Evolutionary conservation across 2,329 filamentous ascomycete species (phyloP).

Genomic region (Ceratocystis papillata): DNA sequence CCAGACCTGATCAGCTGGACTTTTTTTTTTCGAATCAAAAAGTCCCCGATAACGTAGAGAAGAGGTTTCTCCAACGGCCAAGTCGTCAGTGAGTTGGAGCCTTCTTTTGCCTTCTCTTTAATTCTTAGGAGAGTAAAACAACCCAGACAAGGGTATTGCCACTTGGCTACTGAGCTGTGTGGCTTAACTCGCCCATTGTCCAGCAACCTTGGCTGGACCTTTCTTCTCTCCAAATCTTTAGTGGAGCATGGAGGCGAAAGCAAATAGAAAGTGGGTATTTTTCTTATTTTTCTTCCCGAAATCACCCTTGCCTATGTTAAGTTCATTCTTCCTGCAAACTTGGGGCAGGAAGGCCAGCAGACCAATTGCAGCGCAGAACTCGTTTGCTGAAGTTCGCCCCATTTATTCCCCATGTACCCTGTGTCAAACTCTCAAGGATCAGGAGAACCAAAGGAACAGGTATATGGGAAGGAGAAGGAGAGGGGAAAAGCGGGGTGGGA

Average conservation of each 20-base stretch:
- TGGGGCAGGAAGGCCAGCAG: neutral
- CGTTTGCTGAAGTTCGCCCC: neutral
- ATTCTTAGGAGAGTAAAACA: neutral
- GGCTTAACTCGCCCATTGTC: conserved; percentile 2
- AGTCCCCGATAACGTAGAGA: too few species aligned
- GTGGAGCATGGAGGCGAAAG: conserved; percentile 7
- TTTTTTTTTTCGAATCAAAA: too few species aligned
- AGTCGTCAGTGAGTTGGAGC: neutral
- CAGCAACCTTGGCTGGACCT: neutral
- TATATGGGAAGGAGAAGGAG: neutral
- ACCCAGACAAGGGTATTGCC: neutral
- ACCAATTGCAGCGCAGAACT: neutral
- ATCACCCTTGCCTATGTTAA: neutral
- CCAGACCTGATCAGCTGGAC: too few species aligned
- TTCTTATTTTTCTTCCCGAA: conserved; percentile 6
- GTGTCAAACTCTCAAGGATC: conserved; percentile 8
- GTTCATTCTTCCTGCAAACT: neutral
- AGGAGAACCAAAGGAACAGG: neutral
- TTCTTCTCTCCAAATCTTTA: conserved; percentile 5
- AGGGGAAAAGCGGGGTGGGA: neutral
- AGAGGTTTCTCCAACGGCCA: neutral
- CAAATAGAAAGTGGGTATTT: conserved; percentile 1
- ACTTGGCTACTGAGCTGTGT: neutral
- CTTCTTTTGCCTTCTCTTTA: conserved; percentile 1
- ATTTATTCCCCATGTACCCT: conserved; percentile 4